Evolutionary conservation across 495 filamentous ascomycete species (phyloP), one percentile per base, ranked within the genome.

Genomic region (Rhypophila decipiens): DNA sequence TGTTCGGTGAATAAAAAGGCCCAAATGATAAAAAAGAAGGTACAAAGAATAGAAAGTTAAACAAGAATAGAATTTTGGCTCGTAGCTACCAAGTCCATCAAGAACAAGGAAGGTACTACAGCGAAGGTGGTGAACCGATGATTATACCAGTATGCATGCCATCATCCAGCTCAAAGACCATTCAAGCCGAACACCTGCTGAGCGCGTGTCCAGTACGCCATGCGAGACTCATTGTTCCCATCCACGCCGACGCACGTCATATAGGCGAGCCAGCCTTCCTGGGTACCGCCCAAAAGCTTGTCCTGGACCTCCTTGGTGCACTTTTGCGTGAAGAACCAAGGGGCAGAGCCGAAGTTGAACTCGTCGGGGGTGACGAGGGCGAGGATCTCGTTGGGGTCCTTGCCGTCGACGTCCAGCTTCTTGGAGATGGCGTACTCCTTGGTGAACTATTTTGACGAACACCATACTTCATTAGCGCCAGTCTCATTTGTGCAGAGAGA

Each of bases 261-360:
- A 72, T 88, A 95, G 4, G 56, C 60, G 27, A 56, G 23, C 68
- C 77, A 91, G 0, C 80, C 86, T 0, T 49, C 69, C 59, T 83
- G 69, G 18, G 58, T 66, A 1, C 74, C 79, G 10, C 49, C 44
- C 52, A 70, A 64, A 54, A 91, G 68, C 17, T 57, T 65, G 3
- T 39, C 15, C 36, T 72, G 59, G 31, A 83, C 69, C 5, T 56
- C 61, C 4, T 46, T 15, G 0, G 49, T 42, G 64, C 88, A 94
- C 62, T 88, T 73, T 2, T 72, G 84, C 4, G 61, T 78, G 34
- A 87, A 51, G 57, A 85, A 93, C 89, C 88, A 95, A 3, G 80
- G 77, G 18, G 76, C 89, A 23, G 74, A 79, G 2, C 75, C 85
- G 63, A 90, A 95, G 61, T 86, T 83, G 54, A 77, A 80, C 18